A percentile compares a stretch with the other conserved stretches of the same genome.
Evolutionary conservation across 2,329 filamentous ascomycete genomes (phyloP).

Genomic region (Cladophialophora bantiana): DNA sequence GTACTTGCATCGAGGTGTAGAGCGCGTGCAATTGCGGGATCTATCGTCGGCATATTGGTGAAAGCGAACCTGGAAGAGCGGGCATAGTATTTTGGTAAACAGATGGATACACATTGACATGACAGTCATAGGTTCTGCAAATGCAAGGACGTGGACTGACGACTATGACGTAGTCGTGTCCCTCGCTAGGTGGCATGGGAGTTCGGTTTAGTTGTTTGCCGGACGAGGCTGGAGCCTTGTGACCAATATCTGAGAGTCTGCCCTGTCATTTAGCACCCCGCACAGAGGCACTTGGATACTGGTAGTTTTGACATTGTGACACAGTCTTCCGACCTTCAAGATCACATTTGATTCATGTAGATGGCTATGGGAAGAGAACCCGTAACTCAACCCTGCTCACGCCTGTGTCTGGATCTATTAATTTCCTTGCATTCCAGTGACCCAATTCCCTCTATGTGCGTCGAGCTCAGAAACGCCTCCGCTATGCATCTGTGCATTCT

Average conservation of each 20-base stretch:
- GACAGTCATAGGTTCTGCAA: not conserved
- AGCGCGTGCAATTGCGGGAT: slow-evolving; percentile 48
- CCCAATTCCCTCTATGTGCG: not conserved
- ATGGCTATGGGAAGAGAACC: no score
- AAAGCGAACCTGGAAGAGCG: not conserved
- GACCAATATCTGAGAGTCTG: no score
- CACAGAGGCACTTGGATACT: not conserved
- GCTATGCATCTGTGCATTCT: slow-evolving; percentile 20
- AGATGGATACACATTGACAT: no score
- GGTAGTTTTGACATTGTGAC: not conserved
- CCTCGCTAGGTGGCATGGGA: not conserved
- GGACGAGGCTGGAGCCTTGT: not conserved
- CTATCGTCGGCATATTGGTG: slow-evolving; percentile 22
- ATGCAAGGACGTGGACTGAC: not conserved
- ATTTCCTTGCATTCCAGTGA: not conserved
- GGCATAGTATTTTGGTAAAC: slow-evolving; percentile 22
- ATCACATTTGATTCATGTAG: not conserved
- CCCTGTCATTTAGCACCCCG: no score
- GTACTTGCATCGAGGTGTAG: slow-evolving; percentile 48
- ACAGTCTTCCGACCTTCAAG: not conserved
- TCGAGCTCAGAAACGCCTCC: slow-evolving; percentile 21
- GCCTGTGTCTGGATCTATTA: not conserved
- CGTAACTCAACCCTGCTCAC: not conserved
- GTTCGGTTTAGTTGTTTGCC: not conserved
- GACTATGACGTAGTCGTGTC: not conserved